Conservation (phyloP, 192 early-diverging fungal species). For the Coemansia sp. region DNA sequence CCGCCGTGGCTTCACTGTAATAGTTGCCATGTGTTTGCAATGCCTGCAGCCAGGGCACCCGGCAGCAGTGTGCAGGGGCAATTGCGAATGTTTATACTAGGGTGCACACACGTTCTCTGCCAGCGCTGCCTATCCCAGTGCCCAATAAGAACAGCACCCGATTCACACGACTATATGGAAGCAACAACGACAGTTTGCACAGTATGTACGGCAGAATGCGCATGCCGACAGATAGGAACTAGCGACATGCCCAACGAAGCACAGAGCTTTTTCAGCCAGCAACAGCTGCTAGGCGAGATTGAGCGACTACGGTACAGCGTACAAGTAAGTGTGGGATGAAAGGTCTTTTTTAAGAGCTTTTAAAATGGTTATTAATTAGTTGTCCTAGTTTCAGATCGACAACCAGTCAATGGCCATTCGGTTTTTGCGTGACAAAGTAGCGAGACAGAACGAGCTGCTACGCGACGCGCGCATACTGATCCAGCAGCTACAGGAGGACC, state of each 20-base stretch:
- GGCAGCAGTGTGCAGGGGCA: neutral
- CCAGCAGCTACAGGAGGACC: neutral
- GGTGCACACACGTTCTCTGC: conserved; percentile 44
- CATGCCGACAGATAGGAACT: conserved; percentile 16
- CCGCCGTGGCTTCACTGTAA: conserved; percentile 48
- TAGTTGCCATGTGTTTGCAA: conserved; percentile 25
- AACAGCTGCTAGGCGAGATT: conserved; percentile 24
- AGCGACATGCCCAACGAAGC: conserved; percentile 18
- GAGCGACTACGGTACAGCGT: conserved; percentile 36
- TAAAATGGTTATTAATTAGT: too few species aligned
- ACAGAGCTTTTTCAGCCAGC: conserved; percentile 19
- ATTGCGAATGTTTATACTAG: conserved; percentile 14
- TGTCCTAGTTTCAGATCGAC: conserved; percentile 37
- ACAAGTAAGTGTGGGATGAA: conserved; percentile 31
- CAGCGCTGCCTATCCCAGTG: conserved; percentile 5
- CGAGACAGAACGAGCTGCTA: conserved; percentile 28
- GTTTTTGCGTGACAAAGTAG: conserved; percentile 11
- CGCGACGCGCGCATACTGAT: conserved; percentile 23
- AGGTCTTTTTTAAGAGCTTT: too few species aligned
- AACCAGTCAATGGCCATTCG: conserved; percentile 32
- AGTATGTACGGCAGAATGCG: conserved; percentile 28
- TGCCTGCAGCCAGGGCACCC: neutral
- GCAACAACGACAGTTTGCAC: conserved; percentile 8
- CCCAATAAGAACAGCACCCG: neutral
- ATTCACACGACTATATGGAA: neutral